Evolutionary conservation across 306 rosid species (phyloP).

Genomic region (Neltuma alba): DNA sequence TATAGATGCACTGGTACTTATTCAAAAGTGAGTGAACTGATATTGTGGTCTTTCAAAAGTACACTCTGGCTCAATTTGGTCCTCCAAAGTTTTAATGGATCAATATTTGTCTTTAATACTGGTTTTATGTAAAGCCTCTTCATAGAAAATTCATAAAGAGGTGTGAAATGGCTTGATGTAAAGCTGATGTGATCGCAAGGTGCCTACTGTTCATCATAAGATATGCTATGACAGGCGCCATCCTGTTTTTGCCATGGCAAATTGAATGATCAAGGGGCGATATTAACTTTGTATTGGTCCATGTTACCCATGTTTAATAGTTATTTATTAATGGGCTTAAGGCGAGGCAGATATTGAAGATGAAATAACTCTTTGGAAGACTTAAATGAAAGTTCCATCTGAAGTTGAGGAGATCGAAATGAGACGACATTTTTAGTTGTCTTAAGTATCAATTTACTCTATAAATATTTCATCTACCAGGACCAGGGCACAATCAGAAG

Average conservation of each 20-base stretch:
- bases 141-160: neutral
- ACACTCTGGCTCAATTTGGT: neutral
- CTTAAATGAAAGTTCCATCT: too few species aligned
- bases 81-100: neutral
- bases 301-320: neutral
- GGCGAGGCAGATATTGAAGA: too few species aligned
- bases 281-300: neutral
- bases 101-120: neutral
- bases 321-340: too few species aligned
- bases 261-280: neutral
- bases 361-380: too few species aligned
- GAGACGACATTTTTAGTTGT: too few species aligned
- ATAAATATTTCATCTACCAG: slow-evolving; percentile 4
- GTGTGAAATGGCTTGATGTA: neutral
- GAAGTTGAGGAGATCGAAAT: too few species aligned
- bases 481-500: neutral
- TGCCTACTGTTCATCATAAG: too few species aligned
- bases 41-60: neutral
- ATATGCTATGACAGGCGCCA: too few species aligned
- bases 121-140: neutral
- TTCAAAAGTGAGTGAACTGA: neutral
- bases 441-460: too few species aligned
- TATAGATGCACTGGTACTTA: neutral
- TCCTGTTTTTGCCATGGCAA: neutral
- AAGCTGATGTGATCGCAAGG: neutral